phyloP scores from a whole-genome alignment of 768 basidiomycete species.

The Mycena belliarum region DNA sequence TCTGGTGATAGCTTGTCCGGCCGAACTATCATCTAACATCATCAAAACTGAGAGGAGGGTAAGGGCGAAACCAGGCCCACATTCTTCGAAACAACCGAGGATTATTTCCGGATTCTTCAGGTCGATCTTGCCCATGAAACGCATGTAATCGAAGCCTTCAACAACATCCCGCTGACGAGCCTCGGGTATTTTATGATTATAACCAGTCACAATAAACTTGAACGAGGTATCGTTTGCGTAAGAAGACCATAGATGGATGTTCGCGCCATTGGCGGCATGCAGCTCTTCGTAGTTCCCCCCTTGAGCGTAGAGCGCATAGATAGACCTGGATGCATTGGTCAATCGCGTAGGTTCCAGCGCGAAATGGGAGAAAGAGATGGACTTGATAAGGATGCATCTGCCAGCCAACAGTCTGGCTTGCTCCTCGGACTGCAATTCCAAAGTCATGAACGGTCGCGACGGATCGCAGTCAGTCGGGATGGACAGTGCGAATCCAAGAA shows the following conservation, averaged over 20 bases:
- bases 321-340: constrained; percentile 56
- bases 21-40: constrained; percentile 48
- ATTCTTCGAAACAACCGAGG: constrained; percentile 84
- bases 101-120: constrained; percentile 78
- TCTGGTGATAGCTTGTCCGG: constrained; percentile 45
- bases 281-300: constrained; percentile 70
- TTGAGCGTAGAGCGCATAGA: constrained; percentile 77
- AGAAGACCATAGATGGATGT: constrained; percentile 51
- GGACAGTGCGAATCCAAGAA: constrained; percentile 63
- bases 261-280: constrained; percentile 54
- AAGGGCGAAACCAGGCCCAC: constrained; percentile 42
- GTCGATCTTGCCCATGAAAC: constrained; percentile 75
- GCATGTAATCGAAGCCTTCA: constrained; percentile 86
- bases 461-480: constrained; percentile 54
- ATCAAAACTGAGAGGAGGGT: constrained; percentile 24
- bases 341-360: too few relatives aligned
- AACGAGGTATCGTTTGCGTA: constrained; percentile 73
- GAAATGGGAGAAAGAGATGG: background rate
- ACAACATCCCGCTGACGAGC: constrained; percentile 65
- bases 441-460: constrained; percentile 71
- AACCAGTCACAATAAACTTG: constrained; percentile 74
- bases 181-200: constrained; percentile 74
- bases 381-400: constrained; percentile 87
- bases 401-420: constrained; percentile 73
- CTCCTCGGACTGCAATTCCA: constrained; percentile 67